Evolutionary conservation across 345 rosid species (phyloP).

Genomic region (Eucalyptus albens): DNA sequence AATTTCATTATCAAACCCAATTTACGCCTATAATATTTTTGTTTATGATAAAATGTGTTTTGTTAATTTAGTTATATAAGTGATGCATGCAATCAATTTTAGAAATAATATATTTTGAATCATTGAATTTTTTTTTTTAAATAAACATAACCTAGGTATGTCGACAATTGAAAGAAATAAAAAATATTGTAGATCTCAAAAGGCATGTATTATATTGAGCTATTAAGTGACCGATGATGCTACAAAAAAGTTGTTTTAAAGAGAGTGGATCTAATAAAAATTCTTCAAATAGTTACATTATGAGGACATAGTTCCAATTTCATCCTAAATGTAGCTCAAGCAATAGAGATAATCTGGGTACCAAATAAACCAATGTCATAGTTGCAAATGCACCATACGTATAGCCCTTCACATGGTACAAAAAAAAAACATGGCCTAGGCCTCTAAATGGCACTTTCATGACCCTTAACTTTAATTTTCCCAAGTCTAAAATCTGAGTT

Average conservation of each 20-base stretch:
- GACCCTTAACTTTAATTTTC: neutral
- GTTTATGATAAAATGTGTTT: neutral
- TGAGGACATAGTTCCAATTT: neutral
- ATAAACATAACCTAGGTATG: neutral
- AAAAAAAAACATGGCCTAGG: neutral
- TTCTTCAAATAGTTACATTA: neutral
- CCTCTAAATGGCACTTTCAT: neutral
- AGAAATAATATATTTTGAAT: neutral
- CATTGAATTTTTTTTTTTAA: fast-evolving
- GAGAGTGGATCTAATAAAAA: neutral
- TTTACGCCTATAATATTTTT: neutral
- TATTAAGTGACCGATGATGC: fast-evolving
- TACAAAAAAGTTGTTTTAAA: fast-evolving
- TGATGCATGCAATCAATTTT: neutral
- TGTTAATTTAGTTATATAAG: neutral
- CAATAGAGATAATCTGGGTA: neutral
- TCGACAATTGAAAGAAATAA: neutral
- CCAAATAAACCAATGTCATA: neutral
- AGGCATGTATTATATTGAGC: neutral
- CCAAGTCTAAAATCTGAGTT: neutral
- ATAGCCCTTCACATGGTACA: neutral
- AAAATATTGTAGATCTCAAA: neutral
- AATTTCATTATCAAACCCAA: neutral
- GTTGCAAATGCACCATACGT: fast-evolving
- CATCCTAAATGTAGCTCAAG: neutral